Evolutionary conservation across 2,329 filamentous ascomycete genomes (phyloP), one percentile per base, ranked within the genome.

Genomic region (Alternaria rosae): DNA sequence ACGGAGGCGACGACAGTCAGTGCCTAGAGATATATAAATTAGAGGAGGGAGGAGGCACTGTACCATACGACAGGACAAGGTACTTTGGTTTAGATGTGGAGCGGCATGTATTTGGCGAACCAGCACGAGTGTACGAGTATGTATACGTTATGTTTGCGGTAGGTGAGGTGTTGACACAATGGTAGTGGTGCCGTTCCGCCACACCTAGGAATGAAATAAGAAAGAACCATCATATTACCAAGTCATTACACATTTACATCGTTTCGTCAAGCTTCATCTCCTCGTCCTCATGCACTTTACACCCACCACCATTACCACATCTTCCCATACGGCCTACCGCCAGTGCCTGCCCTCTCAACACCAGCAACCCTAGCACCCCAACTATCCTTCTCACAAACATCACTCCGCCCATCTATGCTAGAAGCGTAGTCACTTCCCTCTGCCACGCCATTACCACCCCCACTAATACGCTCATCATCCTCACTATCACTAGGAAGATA

Each of bases 1-100:
- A 52, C 64, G n/a, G 60, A 66, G 38, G 59, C 65, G 2, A 44
- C 56, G 10, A 59, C 63, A 17, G 35, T 38, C 6, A 54, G 52
- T 23, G 62, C 59, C 26, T 69, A 57, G 45, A 48, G 13, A 48
- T 5, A 26, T 6, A 47, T 7, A 20, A 15, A 32, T 35, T 45
- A 35, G 20, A 28, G 2, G 4, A 53, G 13, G 12, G 28, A 23
- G 41, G 35, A 41, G 43, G 13, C n/a, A 56, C 7, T 65, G 61
- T 65, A 66, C 42, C 53, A 62, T 66, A 67, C 38, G 21, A 32
- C 41, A 30, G 17, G 9, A 41, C 43, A 32, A 43, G 35, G 35
- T 41, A 10, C 28, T 43, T 26, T 3, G 28, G 1, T 4, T 32
- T 21, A 25, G 3, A 3, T 25, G 21, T 1, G 2, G 5, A 48